Conservation (phyloP, 2,329 filamentous ascomycete genomes). For the Calonectria hongkongensis region DNA sequence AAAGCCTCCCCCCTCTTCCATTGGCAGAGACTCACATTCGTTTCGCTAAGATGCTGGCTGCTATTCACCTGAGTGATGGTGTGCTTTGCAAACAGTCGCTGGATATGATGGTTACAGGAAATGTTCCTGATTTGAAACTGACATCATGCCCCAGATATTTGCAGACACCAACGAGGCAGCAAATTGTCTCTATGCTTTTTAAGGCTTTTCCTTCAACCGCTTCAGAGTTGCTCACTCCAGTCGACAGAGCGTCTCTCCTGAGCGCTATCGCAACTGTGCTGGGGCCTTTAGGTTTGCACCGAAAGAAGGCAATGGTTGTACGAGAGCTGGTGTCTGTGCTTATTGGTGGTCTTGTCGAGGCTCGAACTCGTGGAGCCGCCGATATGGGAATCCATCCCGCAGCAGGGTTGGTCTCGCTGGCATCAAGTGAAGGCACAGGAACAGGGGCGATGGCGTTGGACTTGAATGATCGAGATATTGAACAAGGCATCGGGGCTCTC, state of each 20-base stretch:
- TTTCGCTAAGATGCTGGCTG: slow-evolving; percentile 81
- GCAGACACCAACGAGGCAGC: slow-evolving; percentile 74
- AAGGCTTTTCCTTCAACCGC: slow-evolving; percentile 81
- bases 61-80: slow-evolving; percentile 80
- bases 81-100: slow-evolving; percentile 76
- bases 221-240: slow-evolving; percentile 80
- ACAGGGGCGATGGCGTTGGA: slow-evolving; percentile 75
- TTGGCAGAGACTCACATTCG: slow-evolving; percentile 84
- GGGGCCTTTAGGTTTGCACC: slow-evolving; percentile 84
- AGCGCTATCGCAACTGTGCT: slow-evolving; percentile 93
- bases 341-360: slow-evolving; percentile 90
- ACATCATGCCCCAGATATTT: slow-evolving; percentile 74
- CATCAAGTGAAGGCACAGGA: slow-evolving; percentile 69
- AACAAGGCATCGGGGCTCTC: slow-evolving; percentile 79
- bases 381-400: slow-evolving; percentile 97
- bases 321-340: slow-evolving; percentile 89
- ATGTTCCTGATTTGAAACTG: slow-evolving; percentile 68
- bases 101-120: slow-evolving; percentile 79
- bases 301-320: slow-evolving; percentile 94
- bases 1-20: slow-evolving; percentile 82
- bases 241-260: slow-evolving; percentile 86
- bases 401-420: slow-evolving; percentile 86
- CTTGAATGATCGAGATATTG: slow-evolving; percentile 78
- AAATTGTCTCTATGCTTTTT: slow-evolving; percentile 80
- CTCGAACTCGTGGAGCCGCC: slow-evolving; percentile 93